Evolutionary conservation across 169 alveolate genomes (phyloP).

Genomic region (Plasmodium berghei): DNA sequence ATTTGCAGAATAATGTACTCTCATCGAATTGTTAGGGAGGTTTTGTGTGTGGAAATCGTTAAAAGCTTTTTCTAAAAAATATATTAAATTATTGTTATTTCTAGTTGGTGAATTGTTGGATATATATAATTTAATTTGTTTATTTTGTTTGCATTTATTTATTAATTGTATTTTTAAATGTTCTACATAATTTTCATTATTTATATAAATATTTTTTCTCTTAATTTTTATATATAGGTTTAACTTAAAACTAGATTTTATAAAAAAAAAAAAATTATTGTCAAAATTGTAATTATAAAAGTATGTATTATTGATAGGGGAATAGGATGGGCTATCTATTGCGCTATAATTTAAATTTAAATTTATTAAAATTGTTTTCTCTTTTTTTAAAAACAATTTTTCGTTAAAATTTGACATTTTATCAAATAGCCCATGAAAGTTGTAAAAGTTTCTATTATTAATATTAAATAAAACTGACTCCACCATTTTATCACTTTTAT

Average conservation of each 20-base stretch:
- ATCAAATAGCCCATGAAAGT: slow-evolving; percentile 15
- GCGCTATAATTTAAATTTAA: slow-evolving; percentile 8
- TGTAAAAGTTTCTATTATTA: slow-evolving; percentile 1
- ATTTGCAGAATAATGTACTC: slow-evolving; percentile 24
- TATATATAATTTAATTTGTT: slow-evolving; percentile 9
- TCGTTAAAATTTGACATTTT: neutral
- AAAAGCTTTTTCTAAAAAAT: slow-evolving; percentile 14
- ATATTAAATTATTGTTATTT: slow-evolving; percentile 1
- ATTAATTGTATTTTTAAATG: slow-evolving; percentile 23
- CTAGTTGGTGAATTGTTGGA: slow-evolving; percentile 6
- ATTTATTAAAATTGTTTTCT: slow-evolving; percentile 20
- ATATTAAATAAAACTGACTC: slow-evolving; percentile 5
- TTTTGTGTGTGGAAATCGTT: slow-evolving; percentile 1
- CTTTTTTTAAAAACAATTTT: slow-evolving; percentile 2
- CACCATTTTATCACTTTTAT: neutral
- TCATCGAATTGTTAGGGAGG: neutral
- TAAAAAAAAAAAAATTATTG: slow-evolving; percentile 21
- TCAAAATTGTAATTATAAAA: slow-evolving; percentile 36
- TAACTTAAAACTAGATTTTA: slow-evolving; percentile 12
- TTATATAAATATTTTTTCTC: slow-evolving; percentile 18
- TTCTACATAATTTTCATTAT: slow-evolving; percentile 15
- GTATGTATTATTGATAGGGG: slow-evolving; percentile 19
- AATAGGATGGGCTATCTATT: slow-evolving; percentile 17
- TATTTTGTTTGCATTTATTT: slow-evolving; percentile 35
- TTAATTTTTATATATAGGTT: slow-evolving; percentile 24